Conservation (phyloP, 2,329 filamentous ascomycete genomes). For the Drechslerella dactyloides region DNA sequence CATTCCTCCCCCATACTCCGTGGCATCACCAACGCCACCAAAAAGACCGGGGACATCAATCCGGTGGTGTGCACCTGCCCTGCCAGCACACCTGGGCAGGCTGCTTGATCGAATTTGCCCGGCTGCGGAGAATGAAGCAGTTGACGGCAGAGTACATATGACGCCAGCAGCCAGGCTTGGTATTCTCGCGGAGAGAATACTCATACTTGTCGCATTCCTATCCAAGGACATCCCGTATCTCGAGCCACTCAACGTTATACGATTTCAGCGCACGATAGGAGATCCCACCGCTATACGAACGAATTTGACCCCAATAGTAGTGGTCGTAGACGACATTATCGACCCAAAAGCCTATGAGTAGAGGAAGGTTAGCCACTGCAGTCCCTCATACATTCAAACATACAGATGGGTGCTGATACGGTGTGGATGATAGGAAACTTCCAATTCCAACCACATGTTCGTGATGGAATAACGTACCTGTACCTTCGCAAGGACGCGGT, state of each 20-base stretch:
- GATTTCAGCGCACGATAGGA: constrained; percentile 2
- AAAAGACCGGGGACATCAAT: too few relatives aligned
- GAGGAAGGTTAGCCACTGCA: background rate
- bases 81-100: background rate
- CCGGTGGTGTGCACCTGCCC: background rate
- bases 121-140: constrained; percentile 13
- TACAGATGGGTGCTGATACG: background rate
- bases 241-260: background rate
- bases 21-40: too few relatives aligned
- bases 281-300: background rate
- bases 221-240: background rate
- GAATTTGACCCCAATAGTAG: background rate
- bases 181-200: constrained; percentile 1
- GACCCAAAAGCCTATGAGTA: background rate
- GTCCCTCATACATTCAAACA: background rate
- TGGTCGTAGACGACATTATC: background rate
- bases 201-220: constrained; percentile 3
- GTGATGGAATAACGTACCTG: constrained; percentile 8
- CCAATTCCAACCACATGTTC: background rate
- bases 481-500: constrained; percentile 25
- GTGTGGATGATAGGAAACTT: background rate
- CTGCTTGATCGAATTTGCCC: background rate
- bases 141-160: background rate
- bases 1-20: too few relatives aligned
- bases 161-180: constrained; percentile 19